Evolutionary conservation across 345 rosid genomes (phyloP), one percentile per base, ranked within the genome.

Genomic region (Populus simonii): DNA sequence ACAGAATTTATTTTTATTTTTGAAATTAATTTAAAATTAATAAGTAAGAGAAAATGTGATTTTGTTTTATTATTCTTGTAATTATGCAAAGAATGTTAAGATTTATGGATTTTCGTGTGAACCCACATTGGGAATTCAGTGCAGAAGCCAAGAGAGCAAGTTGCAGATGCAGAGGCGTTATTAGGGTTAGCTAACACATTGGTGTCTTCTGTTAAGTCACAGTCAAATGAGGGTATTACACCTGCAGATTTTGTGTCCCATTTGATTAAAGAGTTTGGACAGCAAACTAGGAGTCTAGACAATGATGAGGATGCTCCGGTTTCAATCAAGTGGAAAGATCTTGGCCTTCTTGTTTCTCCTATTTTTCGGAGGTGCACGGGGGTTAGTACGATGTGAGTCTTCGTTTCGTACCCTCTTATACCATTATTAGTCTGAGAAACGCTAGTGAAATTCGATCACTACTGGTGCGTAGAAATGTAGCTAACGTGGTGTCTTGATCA

Each of bases 111-210:
- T 35, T 66, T 31, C 18, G 18, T 10, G 20, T 9, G 12, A 7
- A 22, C 77, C 45, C 41, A 31, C 13, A 25, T 27, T 71, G 80
- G 69, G 62, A 8, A 45, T 68, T 57, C 87, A 93, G 98, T 96
- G 75, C 88, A 80, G 55, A 93, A 87, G 84, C 98, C 99, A 0
- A 88, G 98, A 84, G 99, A 96, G 83, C 97, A 92, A 79, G 86
- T 96, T 61, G 96, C 94, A 8, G 98, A 95, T 83, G 99, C 99
- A 12, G 98, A 96, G 80, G 97, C 96, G 7, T 84, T 96, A 76
- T 57, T 91, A 78, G 98, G 88, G 71, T 83, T 96, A 27, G 80
- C 98, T 25, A 89, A 77, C 82, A 81, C 97, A 3, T 78, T 96
- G 84, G 85, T 89, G 76, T 78, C 89, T 49, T 92, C 96, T 3